Conservation (phyloP, 176 grass and related monocot genomes). For the Carex scoparia region DNA sequence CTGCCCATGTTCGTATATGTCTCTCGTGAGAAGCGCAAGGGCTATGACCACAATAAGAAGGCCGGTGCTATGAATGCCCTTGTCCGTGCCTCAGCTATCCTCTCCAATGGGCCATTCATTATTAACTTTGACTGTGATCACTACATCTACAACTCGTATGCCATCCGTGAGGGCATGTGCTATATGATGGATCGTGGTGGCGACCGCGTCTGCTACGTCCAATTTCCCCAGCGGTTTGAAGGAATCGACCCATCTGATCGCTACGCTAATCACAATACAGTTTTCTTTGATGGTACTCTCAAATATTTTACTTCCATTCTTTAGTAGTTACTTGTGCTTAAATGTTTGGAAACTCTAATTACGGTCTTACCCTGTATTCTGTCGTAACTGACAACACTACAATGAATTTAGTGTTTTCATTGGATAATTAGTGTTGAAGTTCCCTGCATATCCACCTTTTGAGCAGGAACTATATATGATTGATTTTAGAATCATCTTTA, state of each 20-base stretch:
- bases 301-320: neutral
- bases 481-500: neutral
- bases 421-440: neutral
- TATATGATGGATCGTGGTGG: slow-evolving; percentile 95
- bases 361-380: neutral
- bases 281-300: slow-evolving; percentile 74
- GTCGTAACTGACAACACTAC: neutral
- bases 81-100: slow-evolving; percentile 74
- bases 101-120: slow-evolving; percentile 90
- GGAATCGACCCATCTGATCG: slow-evolving; percentile 58
- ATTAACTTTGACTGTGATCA: slow-evolving; percentile 99
- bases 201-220: slow-evolving; percentile 73
- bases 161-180: slow-evolving; percentile 81
- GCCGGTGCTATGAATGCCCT: slow-evolving; percentile 92
- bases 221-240: slow-evolving; percentile 51
- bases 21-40: slow-evolving; percentile 79
- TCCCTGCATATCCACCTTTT: neutral
- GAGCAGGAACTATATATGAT: neutral
- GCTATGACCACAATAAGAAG: slow-evolving; percentile 93
- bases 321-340: neutral
- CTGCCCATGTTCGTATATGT: slow-evolving; percentile 83
- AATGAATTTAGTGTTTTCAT: neutral
- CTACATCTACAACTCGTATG: slow-evolving; percentile 82
- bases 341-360: neutral
- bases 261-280: slow-evolving; percentile 62